Evolutionary conservation across 139 green algal genomes (phyloP), one percentile per base, ranked within the genome.

Genomic region (Volvox africanus): DNA sequence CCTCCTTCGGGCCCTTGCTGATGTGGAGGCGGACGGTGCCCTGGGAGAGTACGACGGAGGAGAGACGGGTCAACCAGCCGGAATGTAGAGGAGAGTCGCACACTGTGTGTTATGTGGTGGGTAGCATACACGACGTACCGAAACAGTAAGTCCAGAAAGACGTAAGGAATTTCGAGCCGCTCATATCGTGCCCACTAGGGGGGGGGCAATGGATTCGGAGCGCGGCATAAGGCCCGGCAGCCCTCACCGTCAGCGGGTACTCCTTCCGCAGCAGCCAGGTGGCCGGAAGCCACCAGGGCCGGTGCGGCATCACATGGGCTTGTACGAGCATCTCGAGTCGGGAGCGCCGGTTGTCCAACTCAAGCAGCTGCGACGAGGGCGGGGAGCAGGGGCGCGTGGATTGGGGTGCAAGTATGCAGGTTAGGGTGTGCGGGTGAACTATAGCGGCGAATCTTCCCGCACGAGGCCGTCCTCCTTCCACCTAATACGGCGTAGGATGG

Each of bases 281-380:
- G 44, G 37, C 85, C 61, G 85, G 85, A n/a, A 89, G 86, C 73
- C 73, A 90, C 86, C 86, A 90, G 69, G 86, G 86, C 50, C 86
- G 86, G 50, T 90, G 86, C 14, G 71, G 86, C 33, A 5, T 1
- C 50, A 90, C 50, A 19, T 0, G 11, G 2, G 86, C 30, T 19
- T 62, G 20, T 21, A 84, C 16, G 11, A 77, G 21, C 50, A 90
- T 11, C 71, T 90, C 86, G 21, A 90, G 71, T 2, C 11, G 14
- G 50, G 86, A 84, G 86, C 86, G 86, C 86, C 61, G 55, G 30
- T 28, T n/a, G 73, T 90, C 86, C 86, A 90, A 44, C 86, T 90
- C 86, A 9, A 16, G 2, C 33, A 69, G n/a, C 73, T 77, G 71
- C 24, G 9, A 73, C 2, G 65, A 73, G 6, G 33, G 71, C 16